Evolutionary conservation across 1,139 yeast genomes (phyloP).

Genomic region (Maudiozyma humilis): DNA sequence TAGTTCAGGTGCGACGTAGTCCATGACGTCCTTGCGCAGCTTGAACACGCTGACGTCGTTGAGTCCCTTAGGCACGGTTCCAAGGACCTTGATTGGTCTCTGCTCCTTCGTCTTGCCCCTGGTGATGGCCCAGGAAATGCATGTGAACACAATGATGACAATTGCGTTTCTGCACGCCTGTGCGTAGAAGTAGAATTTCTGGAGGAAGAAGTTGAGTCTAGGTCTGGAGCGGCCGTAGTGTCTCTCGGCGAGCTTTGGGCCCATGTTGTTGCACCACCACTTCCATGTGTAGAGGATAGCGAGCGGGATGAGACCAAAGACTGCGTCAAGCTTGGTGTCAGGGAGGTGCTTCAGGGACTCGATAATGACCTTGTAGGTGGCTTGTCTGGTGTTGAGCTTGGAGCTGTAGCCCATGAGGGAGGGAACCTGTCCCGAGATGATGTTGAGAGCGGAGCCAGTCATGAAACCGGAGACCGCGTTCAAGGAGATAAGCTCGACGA

Average conservation of each 20-base stretch:
- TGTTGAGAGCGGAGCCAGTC: slow-evolving; percentile 87
- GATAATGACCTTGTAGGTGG: slow-evolving; percentile 64
- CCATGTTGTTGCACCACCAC: slow-evolving; percentile 44
- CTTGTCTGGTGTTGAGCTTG: slow-evolving; percentile 60
- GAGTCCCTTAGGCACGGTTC: slow-evolving; percentile 76
- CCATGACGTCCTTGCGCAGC: slow-evolving; percentile 53
- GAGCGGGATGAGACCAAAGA: slow-evolving; percentile 74
- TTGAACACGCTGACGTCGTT: slow-evolving; percentile 65
- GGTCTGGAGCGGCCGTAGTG: slow-evolving; percentile 29
- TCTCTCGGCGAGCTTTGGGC: slow-evolving; percentile 44
- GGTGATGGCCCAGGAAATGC: slow-evolving; percentile 57
- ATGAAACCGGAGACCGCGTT: slow-evolving; percentile 94
- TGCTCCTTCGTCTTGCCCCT: slow-evolving; percentile 34
- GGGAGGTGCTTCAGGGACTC: slow-evolving; percentile 65
- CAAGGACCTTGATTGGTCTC: slow-evolving; percentile 48
- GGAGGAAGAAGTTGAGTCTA: slow-evolving; percentile 38
- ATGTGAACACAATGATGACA: slow-evolving; percentile 68
- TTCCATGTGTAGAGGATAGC: slow-evolving; percentile 64
- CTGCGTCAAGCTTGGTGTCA: slow-evolving; percentile 67
- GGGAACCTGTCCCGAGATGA: slow-evolving; percentile 79
- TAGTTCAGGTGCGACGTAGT: slow-evolving; percentile 61
- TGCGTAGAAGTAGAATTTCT: slow-evolving; percentile 44
- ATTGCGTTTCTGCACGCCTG: slow-evolving; percentile 77
- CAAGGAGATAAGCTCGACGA: slow-evolving; percentile 78
- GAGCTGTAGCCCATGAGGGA: slow-evolving; percentile 69